Conservation (phyloP, 257 asterid genomes). For the Scutellaria galericulata region DNA sequence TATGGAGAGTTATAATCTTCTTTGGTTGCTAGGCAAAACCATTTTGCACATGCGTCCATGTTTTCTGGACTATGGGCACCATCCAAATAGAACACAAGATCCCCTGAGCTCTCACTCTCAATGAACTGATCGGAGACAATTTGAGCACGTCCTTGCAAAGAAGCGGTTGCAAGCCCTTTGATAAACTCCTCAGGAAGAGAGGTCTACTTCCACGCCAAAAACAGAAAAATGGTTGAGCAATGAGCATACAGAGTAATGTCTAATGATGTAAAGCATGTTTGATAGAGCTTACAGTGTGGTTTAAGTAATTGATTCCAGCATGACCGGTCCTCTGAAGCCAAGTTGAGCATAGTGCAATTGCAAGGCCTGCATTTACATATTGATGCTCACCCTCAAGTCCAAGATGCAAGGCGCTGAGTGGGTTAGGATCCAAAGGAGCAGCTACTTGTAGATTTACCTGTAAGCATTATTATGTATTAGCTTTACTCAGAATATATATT, state of each 20-base stretch:
- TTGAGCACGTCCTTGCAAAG: slow-evolving; percentile 96
- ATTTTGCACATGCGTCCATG: slow-evolving; percentile 97
- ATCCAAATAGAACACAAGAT: slow-evolving; percentile 86
- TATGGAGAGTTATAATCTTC: slow-evolving; percentile 47
- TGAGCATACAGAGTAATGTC: slow-evolving; percentile 31
- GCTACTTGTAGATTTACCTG: slow-evolving; percentile 89
- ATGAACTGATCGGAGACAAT: slow-evolving; percentile 70
- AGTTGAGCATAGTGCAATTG: slow-evolving; percentile 88
- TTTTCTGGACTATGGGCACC: slow-evolving; percentile 99
- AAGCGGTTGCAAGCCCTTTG: slow-evolving; percentile 76
- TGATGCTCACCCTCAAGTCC: slow-evolving; percentile 99
- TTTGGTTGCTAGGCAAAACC: slow-evolving; percentile 76
- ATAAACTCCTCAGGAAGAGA: slow-evolving; percentile 88
- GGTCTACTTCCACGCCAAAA: slow-evolving; percentile 49
- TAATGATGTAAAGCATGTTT: slow-evolving; percentile 3
- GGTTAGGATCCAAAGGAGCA: slow-evolving; percentile 71
- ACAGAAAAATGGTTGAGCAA: slow-evolving; percentile 21
- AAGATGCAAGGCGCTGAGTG: slow-evolving; percentile 69
- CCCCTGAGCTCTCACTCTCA: slow-evolving; percentile 67
- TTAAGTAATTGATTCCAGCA: slow-evolving; percentile 70
- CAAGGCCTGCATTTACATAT: slow-evolving; percentile 92
- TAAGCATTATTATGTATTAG: slow-evolving; percentile 34
- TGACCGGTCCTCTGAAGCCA: slow-evolving; percentile 94
- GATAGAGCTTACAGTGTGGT: slow-evolving; percentile 69
- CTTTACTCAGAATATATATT: slow-evolving; percentile 18